Evolutionary conservation across 202 grass and related monocot species (phyloP).

Genomic region (Carex arenaria): DNA sequence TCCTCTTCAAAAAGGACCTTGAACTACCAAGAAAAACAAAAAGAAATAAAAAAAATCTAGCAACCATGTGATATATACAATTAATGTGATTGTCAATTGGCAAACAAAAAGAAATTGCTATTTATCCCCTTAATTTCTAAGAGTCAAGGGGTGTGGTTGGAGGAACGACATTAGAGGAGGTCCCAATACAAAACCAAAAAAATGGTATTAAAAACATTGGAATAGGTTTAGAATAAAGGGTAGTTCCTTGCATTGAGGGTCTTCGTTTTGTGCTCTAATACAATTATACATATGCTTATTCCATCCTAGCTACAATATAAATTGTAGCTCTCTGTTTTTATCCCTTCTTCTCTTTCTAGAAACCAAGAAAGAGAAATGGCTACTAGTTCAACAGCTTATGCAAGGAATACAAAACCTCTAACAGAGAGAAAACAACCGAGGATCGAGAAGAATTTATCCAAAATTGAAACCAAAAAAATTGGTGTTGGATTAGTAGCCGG

Average conservation of each 20-base stretch:
- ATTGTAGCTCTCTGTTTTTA: neutral
- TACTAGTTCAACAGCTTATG: slow-evolving; percentile 12
- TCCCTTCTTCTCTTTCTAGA: slow-evolving; percentile 10
- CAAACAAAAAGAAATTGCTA: neutral
- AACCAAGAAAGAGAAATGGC: slow-evolving; percentile 6
- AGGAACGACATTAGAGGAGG: slow-evolving; percentile 5
- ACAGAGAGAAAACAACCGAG: slow-evolving; percentile 31
- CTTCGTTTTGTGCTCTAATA: slow-evolving; percentile 12
- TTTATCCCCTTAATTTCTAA: slow-evolving; percentile 14
- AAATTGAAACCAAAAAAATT: slow-evolving; percentile 68
- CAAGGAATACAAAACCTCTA: slow-evolving; percentile 16
- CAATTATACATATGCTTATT: slow-evolving; percentile 14
- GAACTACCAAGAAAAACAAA: slow-evolving; percentile 10
- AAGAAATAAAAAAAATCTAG: neutral
- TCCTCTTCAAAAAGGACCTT: neutral
- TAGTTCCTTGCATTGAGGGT: slow-evolving; percentile 2
- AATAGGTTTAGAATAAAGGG: slow-evolving; percentile 12
- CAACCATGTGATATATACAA: slow-evolving; percentile 18
- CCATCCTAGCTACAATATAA: neutral
- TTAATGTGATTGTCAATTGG: slow-evolving; percentile 10
- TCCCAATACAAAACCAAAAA: neutral
- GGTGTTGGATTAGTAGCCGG: slow-evolving; percentile 53
- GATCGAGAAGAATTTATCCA: slow-evolving; percentile 37
- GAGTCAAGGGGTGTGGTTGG: slow-evolving; percentile 13
- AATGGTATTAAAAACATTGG: slow-evolving; percentile 1